Percentiles rank a stretch among this genome's conserved stretches.
Conservation (phyloP, 495 filamentous ascomycete genomes). For the Aspergillus nanangensis region DNA sequence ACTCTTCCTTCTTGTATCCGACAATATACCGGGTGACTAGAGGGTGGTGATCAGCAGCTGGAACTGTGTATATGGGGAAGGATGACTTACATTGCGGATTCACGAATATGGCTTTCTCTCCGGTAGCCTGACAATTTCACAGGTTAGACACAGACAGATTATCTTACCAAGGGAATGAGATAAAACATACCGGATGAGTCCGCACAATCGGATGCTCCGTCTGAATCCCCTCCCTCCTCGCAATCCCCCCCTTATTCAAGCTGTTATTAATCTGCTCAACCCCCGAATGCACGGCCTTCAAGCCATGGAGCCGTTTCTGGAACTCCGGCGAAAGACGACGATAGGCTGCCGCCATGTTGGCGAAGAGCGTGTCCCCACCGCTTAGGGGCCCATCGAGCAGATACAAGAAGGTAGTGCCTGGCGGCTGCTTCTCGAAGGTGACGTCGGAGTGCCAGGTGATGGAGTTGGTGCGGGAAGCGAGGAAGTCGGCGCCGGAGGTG, state of each 20-base stretch:
- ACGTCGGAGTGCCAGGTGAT: constrained; percentile 65
- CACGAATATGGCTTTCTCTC: constrained; percentile 83
- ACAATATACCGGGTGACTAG: constrained; percentile 56
- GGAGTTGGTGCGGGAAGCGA: constrained; percentile 50
- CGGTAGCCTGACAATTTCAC: no score
- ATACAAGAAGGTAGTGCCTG: constrained; percentile 63
- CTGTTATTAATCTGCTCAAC: constrained; percentile 49
- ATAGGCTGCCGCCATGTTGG: constrained; percentile 54
- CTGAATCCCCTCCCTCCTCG: constrained; percentile 49
- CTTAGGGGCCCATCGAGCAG: constrained; percentile 54
- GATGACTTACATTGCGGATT: constrained; percentile 73
- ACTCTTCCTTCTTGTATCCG: constrained; percentile 65
- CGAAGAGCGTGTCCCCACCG: constrained; percentile 64
- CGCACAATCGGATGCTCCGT: constrained; percentile 57
- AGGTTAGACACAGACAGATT: no score
- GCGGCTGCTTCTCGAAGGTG: constrained; percentile 60
- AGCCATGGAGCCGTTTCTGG: constrained; percentile 51
- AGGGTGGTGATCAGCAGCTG: background rate
- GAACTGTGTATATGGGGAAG: constrained; percentile 7
- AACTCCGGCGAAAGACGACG: constrained; percentile 52
- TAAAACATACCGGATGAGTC: constrained; percentile 51
- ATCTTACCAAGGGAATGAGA: constrained; percentile 27
- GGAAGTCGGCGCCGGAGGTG: constrained; percentile 42
- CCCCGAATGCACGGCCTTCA: constrained; percentile 56
- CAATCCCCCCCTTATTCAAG: constrained; percentile 44